Base-by-base conservation (phyloP, 1,284 basidiomycete genomes). In the Thelephora terrestris region DNA sequence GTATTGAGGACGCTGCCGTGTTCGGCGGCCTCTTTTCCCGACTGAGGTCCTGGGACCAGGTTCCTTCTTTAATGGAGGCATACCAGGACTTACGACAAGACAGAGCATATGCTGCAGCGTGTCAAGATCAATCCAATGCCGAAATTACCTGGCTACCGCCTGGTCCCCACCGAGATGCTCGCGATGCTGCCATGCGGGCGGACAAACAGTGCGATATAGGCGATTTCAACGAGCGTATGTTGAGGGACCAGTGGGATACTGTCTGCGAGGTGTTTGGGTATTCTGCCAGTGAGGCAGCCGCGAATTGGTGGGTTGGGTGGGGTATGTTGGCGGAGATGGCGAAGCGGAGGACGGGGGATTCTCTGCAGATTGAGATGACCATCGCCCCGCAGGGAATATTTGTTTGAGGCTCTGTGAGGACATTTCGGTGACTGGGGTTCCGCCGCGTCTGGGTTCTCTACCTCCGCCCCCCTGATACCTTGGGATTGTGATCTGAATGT, bases 231-330 rank as follows among this genome's bases (percentile, higher is more conserved):
- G 56, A 57, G 20, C 51, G 48, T 20, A 36, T 49, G 37, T 25
- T 58, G 34, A 43, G 50, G 37, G 47, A 45, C 23, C 52, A 56
- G 49, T 55, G 52, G 46, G 53, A 45, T 23, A 55, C 49, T n/a
- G 48, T 57, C 39, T 42, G 52, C 4, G 50, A 50, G 43, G 35
- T 53, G 17, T 58, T 53, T 42, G 48, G 43, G 10, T 53, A 57
- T 43, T 43, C 50, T 27, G 53, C 54, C 16, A 17, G 42, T 12
- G 55, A 57, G 23, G 55, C 54, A 12, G 55, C 51, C 7, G 52
- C 61, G 27, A 61, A 66, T 49, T 66, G 64, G 65, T 67, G 64
- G 65, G 57, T 62, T 24, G 55, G 62, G 44, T 67, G 65, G 65
- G 65, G 65, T 20, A 17, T 55, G 29, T 54, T 61, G 12, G 38